A percentile compares a stretch with the other conserved stretches of the same genome.
These are phyloP conservation scores for Clonostachys byssicola DNA, from an alignment of 2,329 filamentous ascomycete species.

Conservation along the genomic window DNA sequence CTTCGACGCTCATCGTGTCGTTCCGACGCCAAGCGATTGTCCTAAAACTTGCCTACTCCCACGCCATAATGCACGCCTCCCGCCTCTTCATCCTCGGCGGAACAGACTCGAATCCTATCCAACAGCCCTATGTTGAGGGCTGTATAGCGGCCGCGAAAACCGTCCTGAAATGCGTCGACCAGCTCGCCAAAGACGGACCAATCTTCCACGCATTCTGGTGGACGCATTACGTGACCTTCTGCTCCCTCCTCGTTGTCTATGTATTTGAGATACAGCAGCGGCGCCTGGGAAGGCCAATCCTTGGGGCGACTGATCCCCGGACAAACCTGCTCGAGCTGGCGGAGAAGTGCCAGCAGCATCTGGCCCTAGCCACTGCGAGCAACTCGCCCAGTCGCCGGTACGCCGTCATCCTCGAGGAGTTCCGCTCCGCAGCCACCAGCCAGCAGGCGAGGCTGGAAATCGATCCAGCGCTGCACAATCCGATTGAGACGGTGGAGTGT, in stretches of 20 bases:
- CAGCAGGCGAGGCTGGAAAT: conserved; percentile 3
- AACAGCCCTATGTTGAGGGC: conserved; percentile 2
- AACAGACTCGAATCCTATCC: neutral
- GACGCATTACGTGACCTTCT: conserved; percentile 49
- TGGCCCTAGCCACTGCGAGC: conserved; percentile 6
- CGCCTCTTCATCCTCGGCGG: conserved; percentile 44
- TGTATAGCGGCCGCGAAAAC: conserved; percentile 41
- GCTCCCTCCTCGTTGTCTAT: conserved; percentile 47
- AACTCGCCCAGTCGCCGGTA: conserved; percentile 11
- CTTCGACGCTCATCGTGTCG: conserved; percentile 37
- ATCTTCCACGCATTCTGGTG: conserved; percentile 48
- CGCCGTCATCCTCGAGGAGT: conserved; percentile 12
- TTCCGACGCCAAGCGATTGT: conserved; percentile 46
- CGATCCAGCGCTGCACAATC: neutral
- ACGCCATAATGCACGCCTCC: conserved; percentile 52
- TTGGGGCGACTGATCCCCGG: neutral
- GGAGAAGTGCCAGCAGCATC: conserved; percentile 13
- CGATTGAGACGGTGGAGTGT: neutral
- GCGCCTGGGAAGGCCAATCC: conserved; percentile 1
- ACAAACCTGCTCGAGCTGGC: conserved; percentile 30
- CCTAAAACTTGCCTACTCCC: conserved; percentile 47
- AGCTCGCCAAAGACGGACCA: conserved; percentile 27
- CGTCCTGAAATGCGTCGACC: conserved; percentile 36
- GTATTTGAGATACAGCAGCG: conserved; percentile 46
- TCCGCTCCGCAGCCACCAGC: conserved; percentile 8